Evolutionary conservation across 1,284 basidiomycete species (phyloP).

Genomic region (Ganoderma sinense): DNA sequence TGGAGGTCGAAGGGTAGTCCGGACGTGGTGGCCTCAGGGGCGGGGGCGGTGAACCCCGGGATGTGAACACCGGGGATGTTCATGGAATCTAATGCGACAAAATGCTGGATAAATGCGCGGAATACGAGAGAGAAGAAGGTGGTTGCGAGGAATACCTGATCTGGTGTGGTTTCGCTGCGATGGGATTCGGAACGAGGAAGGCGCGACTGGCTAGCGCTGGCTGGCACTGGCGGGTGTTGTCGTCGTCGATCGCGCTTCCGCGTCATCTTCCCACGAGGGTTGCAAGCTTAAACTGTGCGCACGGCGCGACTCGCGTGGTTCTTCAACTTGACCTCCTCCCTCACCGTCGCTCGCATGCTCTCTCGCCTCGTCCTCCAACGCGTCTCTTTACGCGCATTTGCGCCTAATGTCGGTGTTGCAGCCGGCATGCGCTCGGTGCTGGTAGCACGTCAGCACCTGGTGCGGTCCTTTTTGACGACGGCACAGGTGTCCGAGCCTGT

Average conservation of each 20-base stretch:
- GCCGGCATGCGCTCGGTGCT: not conserved
- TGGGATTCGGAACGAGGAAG: no score
- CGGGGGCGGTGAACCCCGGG: conserved; percentile 12
- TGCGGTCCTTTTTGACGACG: conserved; percentile 26
- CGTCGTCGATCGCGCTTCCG: not conserved
- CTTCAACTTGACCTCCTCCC: not conserved
- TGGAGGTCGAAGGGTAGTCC: conserved; percentile 28
- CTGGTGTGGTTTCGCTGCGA: not conserved
- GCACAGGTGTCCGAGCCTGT: conserved; percentile 18
- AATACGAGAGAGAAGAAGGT: not conserved
- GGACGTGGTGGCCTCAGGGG: not conserved
- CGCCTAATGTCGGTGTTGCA: not conserved
- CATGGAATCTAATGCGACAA: not conserved
- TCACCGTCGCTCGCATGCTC: conserved; percentile 13
- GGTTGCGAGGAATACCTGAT: not conserved
- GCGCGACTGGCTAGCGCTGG: not conserved
- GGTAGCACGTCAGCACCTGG: conserved; percentile 16
- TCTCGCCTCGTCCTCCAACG: conserved; percentile 18
- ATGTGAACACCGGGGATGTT: conserved; percentile 8
- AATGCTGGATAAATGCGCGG: not conserved
- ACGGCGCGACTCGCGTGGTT: not conserved
- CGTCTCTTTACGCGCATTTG: conserved; percentile 20
- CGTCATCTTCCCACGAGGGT: conserved; percentile 5
- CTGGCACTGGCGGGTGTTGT: no score
- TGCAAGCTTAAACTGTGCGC: not conserved